Base-by-base conservation (phyloP, 1,284 basidiomycete genomes). In the Xerocomus nothofagi region DNA sequence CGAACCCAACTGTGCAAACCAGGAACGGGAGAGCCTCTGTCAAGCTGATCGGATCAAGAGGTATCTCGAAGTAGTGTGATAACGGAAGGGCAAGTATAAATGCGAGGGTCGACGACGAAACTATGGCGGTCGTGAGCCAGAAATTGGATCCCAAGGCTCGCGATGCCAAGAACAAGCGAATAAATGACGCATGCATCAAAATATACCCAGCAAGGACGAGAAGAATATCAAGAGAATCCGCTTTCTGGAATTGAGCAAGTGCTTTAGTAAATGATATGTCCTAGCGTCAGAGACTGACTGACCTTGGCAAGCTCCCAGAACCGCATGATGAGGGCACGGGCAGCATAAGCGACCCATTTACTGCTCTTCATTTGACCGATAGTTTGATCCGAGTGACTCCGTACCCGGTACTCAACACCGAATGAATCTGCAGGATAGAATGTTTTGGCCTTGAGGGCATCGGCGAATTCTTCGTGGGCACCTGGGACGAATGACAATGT, bases 11-110 rank as follows among this genome's bases (percentile, higher is more conserved):
- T 1, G 93, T 96, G 70, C 97, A 97, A 37, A 99, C 95, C 32
- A 99, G 78, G 84, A 99, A 99, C 0, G 96, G 96, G 2, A 99
- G 79, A 0, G 96, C 95, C 70, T 99, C 97, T 14, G 92, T 94
- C 29, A 99, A 78, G 15, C 88, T 86, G 50, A 99, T 88, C 2
- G 93, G 93, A 69, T 99, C 94, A 59, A 99, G 87, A 7, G 87
- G 88, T 48, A 99, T 92, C 56, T 81, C 79, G 53, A 97, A 76
- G 39, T 87, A 78, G 68, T 91, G 86, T 3, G 94, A 93, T 27
- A 92, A 76, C 15, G 95, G 87, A 4, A 98, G 81, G 15, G 93
- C 82, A 49, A 95, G 77, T 46, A 99, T 80, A 70, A 98, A 90
- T 0, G 91, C 89, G 58, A 97, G 89, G 54, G 86, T 79, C n/a